Conservation (phyloP, 305 asterid species). For the Fraxinus paxiana region DNA sequence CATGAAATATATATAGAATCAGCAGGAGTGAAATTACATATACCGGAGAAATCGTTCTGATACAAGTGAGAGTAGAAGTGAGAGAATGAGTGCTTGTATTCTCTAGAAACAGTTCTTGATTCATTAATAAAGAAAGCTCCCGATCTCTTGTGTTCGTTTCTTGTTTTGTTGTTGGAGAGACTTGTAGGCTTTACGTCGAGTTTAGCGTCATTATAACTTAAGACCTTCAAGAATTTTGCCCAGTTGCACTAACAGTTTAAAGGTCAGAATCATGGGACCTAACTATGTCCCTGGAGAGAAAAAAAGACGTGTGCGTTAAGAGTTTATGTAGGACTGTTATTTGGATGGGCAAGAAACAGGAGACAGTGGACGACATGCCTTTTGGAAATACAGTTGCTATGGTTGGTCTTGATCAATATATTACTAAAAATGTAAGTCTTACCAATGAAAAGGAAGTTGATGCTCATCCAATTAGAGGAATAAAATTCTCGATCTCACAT, state of each 20-base stretch:
- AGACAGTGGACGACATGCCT: background rate
- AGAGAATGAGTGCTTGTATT: too few relatives aligned
- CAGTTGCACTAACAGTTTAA: background rate
- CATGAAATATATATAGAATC: too few relatives aligned
- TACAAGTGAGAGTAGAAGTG: too few relatives aligned
- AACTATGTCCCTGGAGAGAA: constrained; percentile 17
- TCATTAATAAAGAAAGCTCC: too few relatives aligned
- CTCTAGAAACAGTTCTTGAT: too few relatives aligned
- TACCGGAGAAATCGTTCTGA: too few relatives aligned
- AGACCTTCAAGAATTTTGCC: too few relatives aligned
- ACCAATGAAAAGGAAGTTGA: constrained; percentile 28
- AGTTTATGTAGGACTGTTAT: background rate
- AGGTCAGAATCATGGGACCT: constrained; percentile 29
- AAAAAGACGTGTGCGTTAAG: background rate
- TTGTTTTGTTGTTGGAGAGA: too few relatives aligned
- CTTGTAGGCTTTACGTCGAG: too few relatives aligned
- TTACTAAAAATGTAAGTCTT: constrained; percentile 24
- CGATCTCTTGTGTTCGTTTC: too few relatives aligned
- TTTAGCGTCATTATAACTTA: too few relatives aligned
- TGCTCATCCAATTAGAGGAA: constrained; percentile 15
- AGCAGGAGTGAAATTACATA: too few relatives aligned
- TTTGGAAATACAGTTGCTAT: constrained; percentile 23
- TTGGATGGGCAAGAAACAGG: background rate
- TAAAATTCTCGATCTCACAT: background rate
- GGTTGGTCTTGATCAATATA: constrained; percentile 28